These are phyloP conservation scores for Neolentinus lepideus DNA, from an alignment of 1,284 basidiomycete species.

Conservation along the genomic window DNA sequence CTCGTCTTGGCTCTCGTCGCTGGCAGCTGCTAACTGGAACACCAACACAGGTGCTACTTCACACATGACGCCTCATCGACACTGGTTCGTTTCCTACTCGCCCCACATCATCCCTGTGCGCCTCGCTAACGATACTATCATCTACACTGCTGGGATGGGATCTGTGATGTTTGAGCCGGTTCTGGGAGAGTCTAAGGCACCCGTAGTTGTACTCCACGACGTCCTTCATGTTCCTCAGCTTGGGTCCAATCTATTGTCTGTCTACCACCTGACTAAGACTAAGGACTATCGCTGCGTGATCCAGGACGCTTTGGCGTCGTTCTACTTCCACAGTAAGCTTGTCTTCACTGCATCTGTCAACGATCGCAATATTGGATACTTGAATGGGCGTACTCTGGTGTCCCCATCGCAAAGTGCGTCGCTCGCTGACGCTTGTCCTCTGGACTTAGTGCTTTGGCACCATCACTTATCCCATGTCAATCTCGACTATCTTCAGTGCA, in stretches of 20 bases:
- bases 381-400: slow-evolving; percentile 4
- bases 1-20: background rate
- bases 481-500: slow-evolving; percentile 2
- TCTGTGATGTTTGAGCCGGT: slow-evolving; percentile 15
- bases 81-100: slow-evolving; percentile 23
- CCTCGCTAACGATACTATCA: slow-evolving; percentile 20
- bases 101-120: slow-evolving; percentile 16
- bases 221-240: background rate
- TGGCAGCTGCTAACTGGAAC: slow-evolving; percentile 18
- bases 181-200: background rate
- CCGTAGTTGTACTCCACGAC: background rate
- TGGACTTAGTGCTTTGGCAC: slow-evolving; percentile 9
- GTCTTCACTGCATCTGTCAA: slow-evolving; percentile 7
- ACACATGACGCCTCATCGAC: slow-evolving; percentile 27
- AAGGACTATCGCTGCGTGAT: background rate
- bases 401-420: slow-evolving; percentile 6
- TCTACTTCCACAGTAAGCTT: background rate
- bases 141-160: slow-evolving; percentile 23
- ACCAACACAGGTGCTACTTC: slow-evolving; percentile 27
- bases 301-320: background rate
- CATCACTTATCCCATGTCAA: slow-evolving; percentile 9
- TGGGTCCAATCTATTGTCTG: background rate
- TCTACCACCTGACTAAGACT: background rate
- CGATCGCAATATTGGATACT: slow-evolving; percentile 10
- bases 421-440: slow-evolving; percentile 11